These are phyloP conservation scores for Sequoia sempervirens DNA, from an alignment of 75 land plant genomes.

Conservation along the genomic window DNA sequence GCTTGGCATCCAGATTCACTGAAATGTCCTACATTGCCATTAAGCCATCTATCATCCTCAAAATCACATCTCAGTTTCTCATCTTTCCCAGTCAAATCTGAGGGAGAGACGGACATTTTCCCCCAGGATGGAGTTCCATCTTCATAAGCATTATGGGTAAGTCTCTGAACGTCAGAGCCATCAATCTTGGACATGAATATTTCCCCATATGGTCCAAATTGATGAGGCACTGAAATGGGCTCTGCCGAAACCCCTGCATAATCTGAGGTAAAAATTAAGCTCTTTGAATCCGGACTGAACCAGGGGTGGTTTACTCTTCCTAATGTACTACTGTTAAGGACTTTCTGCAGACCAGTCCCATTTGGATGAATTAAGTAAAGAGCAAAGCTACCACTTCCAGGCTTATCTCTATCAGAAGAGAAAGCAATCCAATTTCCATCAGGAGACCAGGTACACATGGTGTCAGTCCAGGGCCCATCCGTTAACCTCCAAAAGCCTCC, in stretches of 20 bases:
- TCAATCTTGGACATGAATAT: constrained; percentile 21
- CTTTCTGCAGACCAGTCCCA: constrained; percentile 24
- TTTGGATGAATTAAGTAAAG: constrained; percentile 28
- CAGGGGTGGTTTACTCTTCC: constrained; percentile 23
- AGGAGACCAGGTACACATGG: constrained; percentile 27
- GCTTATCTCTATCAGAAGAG: constrained; percentile 21
- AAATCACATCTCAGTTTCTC: constrained; percentile 1
- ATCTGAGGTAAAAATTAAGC: constrained; percentile 17
- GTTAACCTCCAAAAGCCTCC: constrained; percentile 20
- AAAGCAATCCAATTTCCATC: constrained; percentile 40
- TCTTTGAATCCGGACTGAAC: constrained; percentile 31
- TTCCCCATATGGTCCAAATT: constrained; percentile 20
- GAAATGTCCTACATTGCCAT: not conserved
- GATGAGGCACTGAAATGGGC: constrained; percentile 24
- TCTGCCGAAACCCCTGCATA: constrained; percentile 22
- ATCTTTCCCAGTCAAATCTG: constrained; percentile 21
- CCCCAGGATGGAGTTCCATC: constrained; percentile 39
- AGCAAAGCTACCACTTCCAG: constrained; percentile 8
- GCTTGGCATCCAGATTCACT: not conserved
- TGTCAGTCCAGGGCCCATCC: constrained; percentile 28
- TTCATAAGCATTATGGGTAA: constrained; percentile 25
- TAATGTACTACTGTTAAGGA: constrained; percentile 9
- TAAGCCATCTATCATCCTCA: constrained; percentile 1
- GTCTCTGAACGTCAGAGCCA: constrained; percentile 19
- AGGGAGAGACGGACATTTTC: constrained; percentile 18